phyloP scores from a whole-genome alignment of 2,329 filamentous ascomycete species.

The Aspergillus carbonarius region DNA sequence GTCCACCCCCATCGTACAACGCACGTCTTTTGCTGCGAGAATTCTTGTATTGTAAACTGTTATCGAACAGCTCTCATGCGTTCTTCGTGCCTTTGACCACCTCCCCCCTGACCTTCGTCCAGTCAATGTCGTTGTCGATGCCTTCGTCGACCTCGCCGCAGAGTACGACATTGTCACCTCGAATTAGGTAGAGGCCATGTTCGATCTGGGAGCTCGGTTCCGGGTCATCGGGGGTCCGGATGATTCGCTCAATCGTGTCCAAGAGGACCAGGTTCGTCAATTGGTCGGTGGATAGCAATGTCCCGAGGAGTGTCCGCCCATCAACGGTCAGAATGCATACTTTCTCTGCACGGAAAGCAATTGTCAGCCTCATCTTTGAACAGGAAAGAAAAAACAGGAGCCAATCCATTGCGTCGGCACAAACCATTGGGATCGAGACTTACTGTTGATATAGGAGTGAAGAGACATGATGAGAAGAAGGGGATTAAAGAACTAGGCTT shows the following conservation, averaged over 20 bases:
- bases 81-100: constrained; percentile 86
- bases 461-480: constrained; percentile 49
- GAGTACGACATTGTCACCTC: constrained; percentile 91
- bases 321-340: constrained; percentile 90
- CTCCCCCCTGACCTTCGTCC: constrained; percentile 82
- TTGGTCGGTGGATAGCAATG: constrained; percentile 81
- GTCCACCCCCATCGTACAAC: constrained; percentile 9
- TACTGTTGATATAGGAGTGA: constrained; percentile 55
- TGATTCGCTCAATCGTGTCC: constrained; percentile 83
- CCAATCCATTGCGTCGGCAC: neutral
- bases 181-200: constrained; percentile 85
- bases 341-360: constrained; percentile 62
- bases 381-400: neutral
- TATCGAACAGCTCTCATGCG: constrained; percentile 38
- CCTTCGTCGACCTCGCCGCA: constrained; percentile 88
- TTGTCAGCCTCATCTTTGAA: constrained; percentile 11
- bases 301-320: constrained; percentile 81
- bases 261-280: constrained; percentile 88
- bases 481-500: neutral
- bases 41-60: neutral
- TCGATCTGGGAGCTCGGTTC: constrained; percentile 78
- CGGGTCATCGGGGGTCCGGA: constrained; percentile 78
- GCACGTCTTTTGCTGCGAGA: neutral
- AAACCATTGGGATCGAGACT: constrained; percentile 21
- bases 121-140: constrained; percentile 87